Evolutionary conservation across 345 rosid genomes (phyloP), one percentile per base, ranked within the genome.

Genomic region (Gossypium thurberi): DNA sequence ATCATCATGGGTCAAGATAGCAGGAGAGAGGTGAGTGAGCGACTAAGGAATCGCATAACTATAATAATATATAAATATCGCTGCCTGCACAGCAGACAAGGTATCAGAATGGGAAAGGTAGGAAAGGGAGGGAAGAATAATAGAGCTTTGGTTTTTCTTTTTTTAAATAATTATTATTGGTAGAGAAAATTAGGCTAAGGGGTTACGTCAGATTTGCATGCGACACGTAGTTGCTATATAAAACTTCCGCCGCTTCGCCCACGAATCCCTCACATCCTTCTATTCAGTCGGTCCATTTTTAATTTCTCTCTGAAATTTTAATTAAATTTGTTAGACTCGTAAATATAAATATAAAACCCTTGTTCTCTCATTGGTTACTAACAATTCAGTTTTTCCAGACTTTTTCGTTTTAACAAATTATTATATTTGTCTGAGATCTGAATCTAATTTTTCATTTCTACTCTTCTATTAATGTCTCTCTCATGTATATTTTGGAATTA

Each of bases 121-220:
- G 40, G 40, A 33, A 33, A 70, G 76, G 63, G n/a, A 53, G 57
- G 23, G 17, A 17, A n/a, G 25, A 53, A 53, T n/a, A 53, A 53
- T 53, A 53, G 23, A n/a, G 25, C 11, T 10, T 20, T 18, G 9
- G 2, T 18, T 3, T 51, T 28, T 53, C 14, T 47, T 28, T 69
- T 42, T 0, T 52, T 28, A 47, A 58, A 4, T 21, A 23, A 25
- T 25, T 58, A 2, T 25, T 23, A 77, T 77, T 80, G 83, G 85
- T 17, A 5, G 70, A 72, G 23, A 52, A 37, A 26, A 26, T 13
- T 1, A 64, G 13, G 21, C 58, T 8, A 43, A 25, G 60, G 75
- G 60, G 73, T 61, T 67, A 67, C 82, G 75, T 77, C 81, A 71
- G 79, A 52, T n/a, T 3, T 53, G 82, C 72, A 57, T 61, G 66